phyloP scores from a whole-genome alignment of 805 yeast genomes.

The Yueomyces sinensis region DNA sequence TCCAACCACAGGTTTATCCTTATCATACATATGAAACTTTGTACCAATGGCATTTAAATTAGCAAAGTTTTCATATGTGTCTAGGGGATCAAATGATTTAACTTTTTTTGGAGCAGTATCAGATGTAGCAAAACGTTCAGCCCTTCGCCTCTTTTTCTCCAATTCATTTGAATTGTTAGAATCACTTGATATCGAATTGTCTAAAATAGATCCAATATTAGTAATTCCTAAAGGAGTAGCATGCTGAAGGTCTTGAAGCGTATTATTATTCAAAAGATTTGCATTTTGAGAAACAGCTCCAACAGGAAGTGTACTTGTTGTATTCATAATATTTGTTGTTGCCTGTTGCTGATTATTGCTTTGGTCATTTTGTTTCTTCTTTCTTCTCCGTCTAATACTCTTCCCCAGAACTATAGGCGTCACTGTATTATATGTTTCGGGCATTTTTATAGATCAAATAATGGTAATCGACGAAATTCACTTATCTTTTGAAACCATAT shows the following conservation, averaged over 20 bases:
- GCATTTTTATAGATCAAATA: no score
- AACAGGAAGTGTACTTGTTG: background rate
- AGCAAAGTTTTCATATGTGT: constrained; percentile 12
- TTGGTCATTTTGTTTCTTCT: background rate
- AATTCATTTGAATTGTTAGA: constrained; percentile 5
- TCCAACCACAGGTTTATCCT: constrained; percentile 41
- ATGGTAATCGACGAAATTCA: no score
- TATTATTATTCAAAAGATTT: background rate
- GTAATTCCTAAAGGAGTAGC: background rate
- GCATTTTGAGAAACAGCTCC: background rate
- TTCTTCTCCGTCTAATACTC: no score
- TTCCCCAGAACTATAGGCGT: background rate
- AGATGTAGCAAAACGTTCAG: constrained; percentile 23
- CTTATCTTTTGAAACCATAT: no score
- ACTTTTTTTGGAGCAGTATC: background rate
- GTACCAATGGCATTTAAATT: constrained; percentile 20
- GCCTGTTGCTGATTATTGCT: background rate
- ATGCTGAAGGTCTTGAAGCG: no score
- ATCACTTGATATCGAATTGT: background rate
- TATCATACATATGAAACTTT: constrained; percentile 21
- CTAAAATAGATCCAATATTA: background rate
- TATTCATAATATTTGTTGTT: background rate
- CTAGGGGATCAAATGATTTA: constrained; percentile 4
- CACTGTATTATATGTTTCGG: background rate
- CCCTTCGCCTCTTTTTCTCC: constrained; percentile 23